Evolutionary conservation across 208 protist species (phyloP).

Genomic region (Leishmania mexicana): DNA sequence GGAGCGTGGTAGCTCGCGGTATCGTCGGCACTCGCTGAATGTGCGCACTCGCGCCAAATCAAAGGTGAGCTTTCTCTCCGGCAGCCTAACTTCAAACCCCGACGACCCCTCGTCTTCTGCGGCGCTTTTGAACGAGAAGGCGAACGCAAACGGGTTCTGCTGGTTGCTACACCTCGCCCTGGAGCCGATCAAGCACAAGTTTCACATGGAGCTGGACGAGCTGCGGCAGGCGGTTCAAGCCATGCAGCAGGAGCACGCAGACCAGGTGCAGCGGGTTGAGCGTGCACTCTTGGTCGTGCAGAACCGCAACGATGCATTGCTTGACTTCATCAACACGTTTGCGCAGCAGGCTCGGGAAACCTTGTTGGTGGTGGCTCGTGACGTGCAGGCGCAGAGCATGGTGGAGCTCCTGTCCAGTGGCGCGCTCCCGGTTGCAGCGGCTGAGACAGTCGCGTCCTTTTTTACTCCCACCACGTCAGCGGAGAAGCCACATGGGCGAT

Average conservation of each 20-base stretch:
- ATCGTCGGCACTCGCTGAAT: background rate
- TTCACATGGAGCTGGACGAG: constrained; percentile 24
- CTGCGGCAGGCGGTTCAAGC: constrained; percentile 26
- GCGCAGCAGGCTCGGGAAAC: constrained; percentile 25
- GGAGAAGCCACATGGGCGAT: background rate
- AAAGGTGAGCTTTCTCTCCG: background rate
- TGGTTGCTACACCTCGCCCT: constrained; percentile 40
- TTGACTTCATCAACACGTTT: constrained; percentile 48
- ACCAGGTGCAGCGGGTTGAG: constrained; percentile 29
- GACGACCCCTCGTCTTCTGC: background rate
- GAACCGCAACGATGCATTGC: constrained; percentile 42
- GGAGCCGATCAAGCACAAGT: constrained; percentile 30
- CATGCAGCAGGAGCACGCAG: constrained; percentile 39
- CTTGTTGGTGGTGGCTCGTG: constrained; percentile 18
- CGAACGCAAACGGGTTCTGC: constrained; percentile 24
- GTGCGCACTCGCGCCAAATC: constrained; percentile 6
- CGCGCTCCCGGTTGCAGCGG: constrained; percentile 9
- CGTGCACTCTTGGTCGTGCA: constrained; percentile 30
- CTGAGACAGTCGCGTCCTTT: constrained; percentile 17
- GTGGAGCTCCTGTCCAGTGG: constrained; percentile 26
- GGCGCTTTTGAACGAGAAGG: constrained; percentile 10
- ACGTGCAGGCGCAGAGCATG: constrained; percentile 28
- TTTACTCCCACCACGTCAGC: constrained; percentile 1
- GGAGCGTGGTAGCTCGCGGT: background rate
- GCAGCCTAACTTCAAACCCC: background rate